phyloP scores from a whole-genome alignment of 768 basidiomycete genomes.

The Podaxis pistillaris region DNA sequence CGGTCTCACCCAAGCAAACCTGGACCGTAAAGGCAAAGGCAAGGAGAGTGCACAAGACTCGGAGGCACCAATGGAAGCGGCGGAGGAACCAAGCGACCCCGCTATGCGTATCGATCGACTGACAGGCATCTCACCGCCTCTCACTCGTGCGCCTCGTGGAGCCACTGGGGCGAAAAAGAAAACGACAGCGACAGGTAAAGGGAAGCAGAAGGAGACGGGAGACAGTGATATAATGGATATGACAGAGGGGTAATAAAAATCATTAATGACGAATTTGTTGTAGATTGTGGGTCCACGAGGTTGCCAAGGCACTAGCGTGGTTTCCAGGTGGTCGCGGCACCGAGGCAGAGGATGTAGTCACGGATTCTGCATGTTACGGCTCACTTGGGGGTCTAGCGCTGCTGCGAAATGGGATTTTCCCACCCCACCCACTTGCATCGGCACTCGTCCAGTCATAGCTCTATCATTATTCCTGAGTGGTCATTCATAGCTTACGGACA shows the following conservation, averaged over 20 bases:
- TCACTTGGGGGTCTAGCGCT: not conserved
- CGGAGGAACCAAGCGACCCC: constrained; percentile 2
- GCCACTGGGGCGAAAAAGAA: constrained; percentile 11
- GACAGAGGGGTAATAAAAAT: not conserved
- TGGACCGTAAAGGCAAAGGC: not conserved
- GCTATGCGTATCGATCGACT: constrained; percentile 23
- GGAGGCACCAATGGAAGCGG: not conserved
- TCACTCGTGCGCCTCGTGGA: constrained; percentile 18
- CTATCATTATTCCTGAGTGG: not conserved
- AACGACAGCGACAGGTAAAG: constrained; percentile 11
- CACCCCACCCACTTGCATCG: constrained; percentile 2
- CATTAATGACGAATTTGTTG: not conserved
- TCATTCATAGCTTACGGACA: constrained; percentile 6
- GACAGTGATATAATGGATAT: not conserved
- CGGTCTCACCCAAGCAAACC: not conserved
- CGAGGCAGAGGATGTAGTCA: not conserved
- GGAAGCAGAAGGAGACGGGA: constrained; percentile 1
- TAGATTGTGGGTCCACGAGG: not conserved
- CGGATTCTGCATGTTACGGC: not conserved
- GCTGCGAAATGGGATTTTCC: not conserved
- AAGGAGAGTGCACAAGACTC: constrained; percentile 18
- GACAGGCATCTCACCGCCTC: constrained; percentile 23
- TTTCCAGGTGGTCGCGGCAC: not conserved
- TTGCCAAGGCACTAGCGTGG: not conserved
- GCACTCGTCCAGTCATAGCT: no score